phyloP scores from a whole-genome alignment of 2,329 filamentous ascomycete species.

The Hysterium pulicare region DNA sequence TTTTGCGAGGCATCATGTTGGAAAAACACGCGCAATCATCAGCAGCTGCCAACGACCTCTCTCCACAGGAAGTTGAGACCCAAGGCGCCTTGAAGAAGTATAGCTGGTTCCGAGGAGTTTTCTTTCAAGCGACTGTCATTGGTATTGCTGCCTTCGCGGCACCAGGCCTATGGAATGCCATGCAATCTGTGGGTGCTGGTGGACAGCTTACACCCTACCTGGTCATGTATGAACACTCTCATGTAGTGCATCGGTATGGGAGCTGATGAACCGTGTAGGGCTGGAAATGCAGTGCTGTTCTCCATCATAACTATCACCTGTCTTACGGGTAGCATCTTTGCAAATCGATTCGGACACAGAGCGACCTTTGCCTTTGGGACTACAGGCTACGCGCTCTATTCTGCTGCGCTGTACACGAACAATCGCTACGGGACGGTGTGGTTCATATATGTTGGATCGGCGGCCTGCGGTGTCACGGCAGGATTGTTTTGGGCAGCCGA shows the following conservation, averaged over 20 bases:
- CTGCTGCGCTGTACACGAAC: constrained; percentile 38
- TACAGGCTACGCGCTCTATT: constrained; percentile 35
- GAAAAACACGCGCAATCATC: too few relatives aligned
- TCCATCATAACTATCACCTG: constrained; percentile 36
- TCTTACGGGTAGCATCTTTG: constrained; percentile 30
- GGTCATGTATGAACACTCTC: constrained; percentile 19
- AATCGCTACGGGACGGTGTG: constrained; percentile 26
- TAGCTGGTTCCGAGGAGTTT: constrained; percentile 23
- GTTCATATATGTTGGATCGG: constrained; percentile 23
- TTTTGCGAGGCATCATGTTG: too few relatives aligned
- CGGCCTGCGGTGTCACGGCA: constrained; percentile 16
- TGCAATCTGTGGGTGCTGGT: constrained; percentile 28
- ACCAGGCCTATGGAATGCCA: constrained; percentile 31
- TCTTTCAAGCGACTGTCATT: constrained; percentile 25
- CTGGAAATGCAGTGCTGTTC: constrained; percentile 38
- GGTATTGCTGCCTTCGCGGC: constrained; percentile 23
- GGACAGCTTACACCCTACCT: constrained; percentile 27
- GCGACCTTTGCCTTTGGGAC: constrained; percentile 35
- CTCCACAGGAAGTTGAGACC: too few relatives aligned
- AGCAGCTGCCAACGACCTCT: too few relatives aligned
- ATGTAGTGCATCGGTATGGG: not conserved
- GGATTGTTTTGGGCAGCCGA: constrained; percentile 26
- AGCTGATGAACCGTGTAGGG: constrained; percentile 6
- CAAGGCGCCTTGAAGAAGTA: constrained; percentile 3
- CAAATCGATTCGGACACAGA: constrained; percentile 32